Conservation (phyloP, 2,329 filamentous ascomycete species). For the Pochonia chlamydosporia region DNA sequence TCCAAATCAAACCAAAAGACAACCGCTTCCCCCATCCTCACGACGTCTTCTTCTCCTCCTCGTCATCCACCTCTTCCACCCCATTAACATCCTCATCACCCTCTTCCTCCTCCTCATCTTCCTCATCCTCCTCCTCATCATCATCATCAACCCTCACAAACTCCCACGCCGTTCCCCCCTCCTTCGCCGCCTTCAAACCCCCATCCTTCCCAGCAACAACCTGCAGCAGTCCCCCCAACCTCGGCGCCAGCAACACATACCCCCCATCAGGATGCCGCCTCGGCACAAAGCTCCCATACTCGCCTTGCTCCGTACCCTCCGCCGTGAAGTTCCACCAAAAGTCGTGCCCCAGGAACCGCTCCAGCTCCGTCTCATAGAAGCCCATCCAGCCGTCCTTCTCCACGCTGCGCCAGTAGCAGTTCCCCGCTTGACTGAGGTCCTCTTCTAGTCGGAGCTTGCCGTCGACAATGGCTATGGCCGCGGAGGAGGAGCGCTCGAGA, state of each 20-base stretch:
- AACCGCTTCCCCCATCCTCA: not conserved
- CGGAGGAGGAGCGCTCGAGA: not conserved
- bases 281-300: slow-evolving; percentile 5
- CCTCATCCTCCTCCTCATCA: not conserved
- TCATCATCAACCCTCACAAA: slow-evolving; percentile 6
- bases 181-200: slow-evolving; percentile 1
- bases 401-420: slow-evolving; percentile 7
- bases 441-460: not conserved
- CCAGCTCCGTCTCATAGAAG: slow-evolving; percentile 5
- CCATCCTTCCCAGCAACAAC: not conserved
- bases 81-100: not conserved
- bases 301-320: not conserved
- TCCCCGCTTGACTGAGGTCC: not conserved
- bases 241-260: slow-evolving; percentile 10
- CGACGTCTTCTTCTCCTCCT: not conserved
- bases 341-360: slow-evolving; percentile 10
- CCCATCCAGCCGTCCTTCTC: slow-evolving; percentile 11
- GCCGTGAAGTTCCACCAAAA: not conserved
- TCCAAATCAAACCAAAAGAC: not conserved
- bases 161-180: slow-evolving; percentile 8
- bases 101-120: not conserved
- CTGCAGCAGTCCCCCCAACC: slow-evolving; percentile 8
- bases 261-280: slow-evolving; percentile 9
- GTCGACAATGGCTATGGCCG: not conserved
- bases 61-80: not conserved